Conservation (phyloP, 306 rosid genomes). For the Urtica urens region DNA sequence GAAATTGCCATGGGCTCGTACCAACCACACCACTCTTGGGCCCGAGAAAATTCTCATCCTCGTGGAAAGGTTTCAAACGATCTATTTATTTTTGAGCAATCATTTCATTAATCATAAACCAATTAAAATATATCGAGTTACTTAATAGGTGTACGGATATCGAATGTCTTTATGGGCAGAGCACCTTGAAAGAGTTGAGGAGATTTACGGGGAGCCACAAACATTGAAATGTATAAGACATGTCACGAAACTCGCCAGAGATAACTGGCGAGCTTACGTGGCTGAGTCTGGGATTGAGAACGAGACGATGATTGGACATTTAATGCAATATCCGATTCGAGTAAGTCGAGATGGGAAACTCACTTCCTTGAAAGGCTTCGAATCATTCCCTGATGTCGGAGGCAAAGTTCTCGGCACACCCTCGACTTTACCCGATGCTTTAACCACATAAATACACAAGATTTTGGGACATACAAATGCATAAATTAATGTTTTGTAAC, state of each 20-base stretch:
- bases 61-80: conserved; percentile 44
- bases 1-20: conserved; percentile 76
- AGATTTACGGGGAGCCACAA: conserved; percentile 29
- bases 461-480: not conserved
- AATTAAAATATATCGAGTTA: not conserved
- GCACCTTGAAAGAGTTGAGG: conserved; percentile 37
- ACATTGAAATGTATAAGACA: conserved; percentile 30
- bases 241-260: conserved; percentile 31
- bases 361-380: conserved; percentile 27
- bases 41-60: conserved; percentile 38
- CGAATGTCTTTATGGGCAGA: conserved; percentile 67
- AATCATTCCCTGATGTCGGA: conserved; percentile 60
- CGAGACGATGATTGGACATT: conserved; percentile 40
- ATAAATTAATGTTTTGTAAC: not conserved
- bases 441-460: conserved; percentile 34
- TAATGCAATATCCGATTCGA: conserved; percentile 52
- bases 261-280: conserved; percentile 39
- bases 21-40: conserved; percentile 55
- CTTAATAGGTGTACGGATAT: conserved; percentile 50
- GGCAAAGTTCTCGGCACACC: conserved; percentile 59
- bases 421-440: conserved; percentile 51
- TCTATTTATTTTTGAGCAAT: no score
- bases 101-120: not conserved
- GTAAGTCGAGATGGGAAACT: conserved; percentile 40
- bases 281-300: conserved; percentile 30